A percentile compares a stretch with the other conserved stretches of the same genome.
These are phyloP conservation scores for Psilocybe cubensis DNA, from an alignment of 768 basidiomycete species.

Conservation along the genomic window DNA sequence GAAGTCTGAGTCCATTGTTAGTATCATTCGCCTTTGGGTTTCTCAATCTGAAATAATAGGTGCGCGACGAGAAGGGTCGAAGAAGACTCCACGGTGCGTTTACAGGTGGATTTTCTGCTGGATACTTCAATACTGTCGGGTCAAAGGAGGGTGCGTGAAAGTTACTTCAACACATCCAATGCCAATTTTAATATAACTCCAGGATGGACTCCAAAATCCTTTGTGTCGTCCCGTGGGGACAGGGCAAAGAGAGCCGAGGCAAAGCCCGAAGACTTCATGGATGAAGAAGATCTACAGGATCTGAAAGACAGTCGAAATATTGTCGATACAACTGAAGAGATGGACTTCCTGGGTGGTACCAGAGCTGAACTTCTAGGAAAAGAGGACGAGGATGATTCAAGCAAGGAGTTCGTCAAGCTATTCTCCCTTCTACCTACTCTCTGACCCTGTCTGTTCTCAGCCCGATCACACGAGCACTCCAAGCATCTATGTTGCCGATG, in stretches of 20 bases:
- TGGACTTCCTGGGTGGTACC: slow-evolving; percentile 66
- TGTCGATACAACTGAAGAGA: slow-evolving; percentile 80
- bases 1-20: slow-evolving; percentile 57
- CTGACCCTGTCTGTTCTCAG: slow-evolving; percentile 37
- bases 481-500: slow-evolving; percentile 69
- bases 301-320: slow-evolving; percentile 73
- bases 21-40: slow-evolving; percentile 2
- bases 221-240: slow-evolving; percentile 85
- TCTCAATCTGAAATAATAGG: slow-evolving; percentile 45
- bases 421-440: background rate
- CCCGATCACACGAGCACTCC: slow-evolving; percentile 63
- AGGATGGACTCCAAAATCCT: slow-evolving; percentile 97
- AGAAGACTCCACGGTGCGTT: slow-evolving; percentile 96
- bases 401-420: slow-evolving; percentile 56
- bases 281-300: slow-evolving; percentile 94
- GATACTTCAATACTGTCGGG: slow-evolving; percentile 95
- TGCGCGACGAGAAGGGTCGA: slow-evolving; percentile 91
- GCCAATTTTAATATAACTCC: background rate
- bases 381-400: slow-evolving; percentile 42
- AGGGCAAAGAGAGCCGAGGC: slow-evolving; percentile 64
- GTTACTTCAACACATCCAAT: background rate
- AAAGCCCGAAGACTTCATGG: slow-evolving; percentile 96
- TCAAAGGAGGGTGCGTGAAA: slow-evolving; percentile 82
- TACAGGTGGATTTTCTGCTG: slow-evolving; percentile 97
- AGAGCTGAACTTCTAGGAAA: slow-evolving; percentile 44